Percentiles rank a stretch among this genome's conserved stretches.
phyloP scores from a whole-genome alignment of 2,329 filamentous ascomycete species.

The Lasiodiplodia sp. region DNA sequence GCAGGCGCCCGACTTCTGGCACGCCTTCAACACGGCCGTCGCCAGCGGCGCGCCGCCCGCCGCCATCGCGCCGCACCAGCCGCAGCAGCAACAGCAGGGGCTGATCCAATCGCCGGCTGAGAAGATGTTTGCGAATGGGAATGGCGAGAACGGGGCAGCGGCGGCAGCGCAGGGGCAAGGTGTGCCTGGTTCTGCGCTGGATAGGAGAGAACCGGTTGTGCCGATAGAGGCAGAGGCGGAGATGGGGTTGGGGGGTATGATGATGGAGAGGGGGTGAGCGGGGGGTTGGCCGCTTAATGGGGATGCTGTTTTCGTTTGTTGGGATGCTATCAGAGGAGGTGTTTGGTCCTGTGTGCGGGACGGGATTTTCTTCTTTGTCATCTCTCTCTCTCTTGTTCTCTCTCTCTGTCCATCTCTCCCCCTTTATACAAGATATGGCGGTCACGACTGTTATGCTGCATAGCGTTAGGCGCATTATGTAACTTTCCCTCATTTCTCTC shows the following conservation, averaged over 20 bases:
- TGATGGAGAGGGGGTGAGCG: slow-evolving; percentile 13
- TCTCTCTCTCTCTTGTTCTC: background rate
- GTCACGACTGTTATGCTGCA: slow-evolving; percentile 27
- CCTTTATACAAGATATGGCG: background rate
- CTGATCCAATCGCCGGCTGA: background rate
- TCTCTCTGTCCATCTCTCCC: background rate
- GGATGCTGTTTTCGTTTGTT: background rate
- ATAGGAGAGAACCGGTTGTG: background rate
- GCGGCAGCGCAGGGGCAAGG: background rate
- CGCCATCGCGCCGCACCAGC: background rate
- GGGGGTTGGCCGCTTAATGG: background rate
- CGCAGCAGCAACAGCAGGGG: background rate
- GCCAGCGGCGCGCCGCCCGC: background rate
- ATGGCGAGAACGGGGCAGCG: background rate
- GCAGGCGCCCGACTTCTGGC: slow-evolving; percentile 78
- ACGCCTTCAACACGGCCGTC: slow-evolving; percentile 61
- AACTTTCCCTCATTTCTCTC: background rate
- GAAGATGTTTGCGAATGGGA: background rate
- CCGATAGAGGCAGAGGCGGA: slow-evolving; percentile 1
- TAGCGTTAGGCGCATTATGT: slow-evolving; percentile 22
- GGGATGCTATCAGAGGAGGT: background rate
- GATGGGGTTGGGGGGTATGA: slow-evolving; percentile 12
- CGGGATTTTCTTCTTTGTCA: background rate
- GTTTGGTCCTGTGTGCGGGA: background rate
- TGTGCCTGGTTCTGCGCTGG: background rate